phyloP scores from a whole-genome alignment of 805 yeast species.

The Barnettozyma populi region DNA sequence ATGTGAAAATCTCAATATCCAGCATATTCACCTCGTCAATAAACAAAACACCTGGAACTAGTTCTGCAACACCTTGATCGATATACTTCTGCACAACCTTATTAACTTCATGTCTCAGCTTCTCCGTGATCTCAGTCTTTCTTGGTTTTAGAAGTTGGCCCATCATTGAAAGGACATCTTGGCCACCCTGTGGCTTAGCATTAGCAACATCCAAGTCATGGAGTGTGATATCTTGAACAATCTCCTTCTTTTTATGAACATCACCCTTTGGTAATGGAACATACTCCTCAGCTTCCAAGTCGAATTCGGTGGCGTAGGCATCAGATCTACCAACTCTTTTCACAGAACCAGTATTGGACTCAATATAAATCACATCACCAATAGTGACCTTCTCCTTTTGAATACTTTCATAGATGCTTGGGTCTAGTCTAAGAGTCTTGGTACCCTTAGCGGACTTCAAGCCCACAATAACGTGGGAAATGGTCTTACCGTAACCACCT shows the following conservation, averaged over 20 bases:
- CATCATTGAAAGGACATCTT: slow-evolving; percentile 93
- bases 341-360: slow-evolving; percentile 95
- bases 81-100: slow-evolving; percentile 94
- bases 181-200: slow-evolving; percentile 96
- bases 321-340: slow-evolving; percentile 98
- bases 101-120: slow-evolving; percentile 87
- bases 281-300: slow-evolving; percentile 96
- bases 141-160: slow-evolving; percentile 94
- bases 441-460: slow-evolving; percentile 89
- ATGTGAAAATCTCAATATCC: slow-evolving; percentile 95
- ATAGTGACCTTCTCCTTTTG: slow-evolving; percentile 91
- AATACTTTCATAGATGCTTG: slow-evolving; percentile 86
- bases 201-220: slow-evolving; percentile 97
- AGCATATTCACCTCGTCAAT: slow-evolving; percentile 98
- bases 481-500: slow-evolving; percentile 97
- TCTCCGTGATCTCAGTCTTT: slow-evolving; percentile 95
- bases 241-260: slow-evolving; percentile 95
- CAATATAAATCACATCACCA: slow-evolving; percentile 96
- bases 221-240: slow-evolving; percentile 93
- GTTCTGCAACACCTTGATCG: slow-evolving; percentile 96
- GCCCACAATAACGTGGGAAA: slow-evolving; percentile 90
- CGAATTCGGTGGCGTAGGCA: slow-evolving; percentile 97
- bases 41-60: slow-evolving; percentile 95
- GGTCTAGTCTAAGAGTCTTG: slow-evolving; percentile 84
- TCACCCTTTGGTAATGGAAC: slow-evolving; percentile 99